Base-by-base conservation (phyloP, 2,329 filamentous ascomycete genomes). In the Grosmannia clavigera region DNA sequence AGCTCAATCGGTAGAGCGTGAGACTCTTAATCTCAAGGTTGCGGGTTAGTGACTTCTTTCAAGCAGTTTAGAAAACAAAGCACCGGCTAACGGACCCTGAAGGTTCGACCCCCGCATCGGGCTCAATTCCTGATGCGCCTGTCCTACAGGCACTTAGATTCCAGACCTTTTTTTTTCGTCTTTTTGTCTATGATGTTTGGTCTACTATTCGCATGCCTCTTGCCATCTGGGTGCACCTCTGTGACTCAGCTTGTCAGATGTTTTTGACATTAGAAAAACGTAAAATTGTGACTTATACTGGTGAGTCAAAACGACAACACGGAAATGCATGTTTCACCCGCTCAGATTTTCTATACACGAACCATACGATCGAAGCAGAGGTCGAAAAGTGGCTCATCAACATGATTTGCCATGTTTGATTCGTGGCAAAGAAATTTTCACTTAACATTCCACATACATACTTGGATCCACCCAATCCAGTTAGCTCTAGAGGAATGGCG, bases 1-100 rank as follows among this genome's bases (percentile, higher is more conserved):
- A 83, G 81, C 81, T 83, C 81, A 83, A 83, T 83, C 80, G 80
- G 80, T 85, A 86, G 83, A 86, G 82, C 82, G 82, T 85, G 79
- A 84, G 82, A 85, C 83, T 85, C 83, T 81, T 81, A 81, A 79
- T 67, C 66, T 66, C 65, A 67, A 67, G 66, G 66, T 67, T 68
- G 66, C 65, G 66, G 66, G 66, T 65, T 64, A 51, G 56, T 58
- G 19, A 46, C 19, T 46, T 19, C 19, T 9, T 9, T 9, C 16
- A 46, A 19, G 40, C 43, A n/a, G 3, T 9, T 46, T 9, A 7
- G 5, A 46, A 46, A 10, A 5, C 31, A 19, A 19, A 43, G 5
- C n/a, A 9, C 12, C 27, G 35, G 25, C 51, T 53, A 53, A 53
- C 51, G 5, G 35, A 35, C 51, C 51, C 25, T 22, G 14, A n/a